Percentiles rank a stretch among this genome's conserved stretches.
phyloP scores from a whole-genome alignment of 495 filamentous ascomycete species.

The Hyaloscypha bicolor region DNA sequence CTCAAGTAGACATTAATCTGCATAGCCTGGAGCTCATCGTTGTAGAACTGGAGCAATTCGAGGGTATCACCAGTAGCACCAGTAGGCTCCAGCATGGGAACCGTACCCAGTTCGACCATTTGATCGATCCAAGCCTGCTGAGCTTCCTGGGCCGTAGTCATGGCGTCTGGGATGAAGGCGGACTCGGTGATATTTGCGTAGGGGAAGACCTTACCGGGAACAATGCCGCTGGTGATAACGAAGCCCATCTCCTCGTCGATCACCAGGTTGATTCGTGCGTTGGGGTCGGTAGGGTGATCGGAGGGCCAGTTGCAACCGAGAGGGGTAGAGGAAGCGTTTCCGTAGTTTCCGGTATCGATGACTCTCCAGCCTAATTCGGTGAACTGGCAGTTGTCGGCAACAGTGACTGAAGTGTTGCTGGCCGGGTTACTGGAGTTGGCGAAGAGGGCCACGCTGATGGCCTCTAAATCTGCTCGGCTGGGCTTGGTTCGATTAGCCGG shows the following conservation, averaged over 20 bases:
- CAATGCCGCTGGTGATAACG: conserved; percentile 14
- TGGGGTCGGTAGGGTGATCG: conserved; percentile 14
- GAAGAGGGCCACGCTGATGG: conserved; percentile 7
- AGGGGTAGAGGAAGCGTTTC: conserved; percentile 11
- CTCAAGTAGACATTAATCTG: conserved; percentile 18
- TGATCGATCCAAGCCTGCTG: not conserved
- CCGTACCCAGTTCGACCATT: conserved; percentile 4
- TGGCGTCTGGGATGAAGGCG: conserved; percentile 12
- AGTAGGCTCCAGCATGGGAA: conserved; percentile 1
- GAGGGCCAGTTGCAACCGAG: conserved; percentile 15
- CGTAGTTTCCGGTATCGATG: conserved; percentile 8
- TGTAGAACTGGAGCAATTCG: conserved; percentile 17
- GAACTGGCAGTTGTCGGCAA: conserved; percentile 15
- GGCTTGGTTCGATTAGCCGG: conserved; percentile 14
- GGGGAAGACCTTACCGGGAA: conserved; percentile 16
- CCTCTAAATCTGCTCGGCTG: conserved; percentile 9
- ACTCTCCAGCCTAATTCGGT: conserved; percentile 18
- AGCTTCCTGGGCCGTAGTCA: conserved; percentile 15
- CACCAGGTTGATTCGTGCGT: conserved; percentile 16
- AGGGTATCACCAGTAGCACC: conserved; percentile 12
- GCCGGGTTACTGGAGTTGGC: conserved; percentile 4
- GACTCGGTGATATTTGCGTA: conserved; percentile 10
- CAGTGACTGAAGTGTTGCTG: conserved; percentile 7
- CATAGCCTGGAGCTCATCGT: conserved; percentile 18
- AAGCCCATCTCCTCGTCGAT: conserved; percentile 17